phyloP scores from a whole-genome alignment of 2,329 filamentous ascomycete species.

The Fusarium xyrophilum region DNA sequence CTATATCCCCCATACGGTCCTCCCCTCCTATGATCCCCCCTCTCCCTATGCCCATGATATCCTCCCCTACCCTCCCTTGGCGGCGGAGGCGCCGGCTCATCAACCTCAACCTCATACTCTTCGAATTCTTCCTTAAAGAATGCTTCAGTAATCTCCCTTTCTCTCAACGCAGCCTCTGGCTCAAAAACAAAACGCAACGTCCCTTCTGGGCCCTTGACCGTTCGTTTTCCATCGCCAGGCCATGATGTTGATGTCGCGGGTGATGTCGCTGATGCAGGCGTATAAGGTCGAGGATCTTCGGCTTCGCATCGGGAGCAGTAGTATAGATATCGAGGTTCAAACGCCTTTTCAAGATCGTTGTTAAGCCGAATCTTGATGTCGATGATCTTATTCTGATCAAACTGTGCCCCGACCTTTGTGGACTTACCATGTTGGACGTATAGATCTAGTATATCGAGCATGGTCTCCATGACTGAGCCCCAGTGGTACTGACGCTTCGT shows the following conservation, averaged over 20 bases:
- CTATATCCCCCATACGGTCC: too few relatives aligned
- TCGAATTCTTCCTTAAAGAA: constrained; percentile 79
- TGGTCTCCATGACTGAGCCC: constrained; percentile 71
- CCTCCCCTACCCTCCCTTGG: constrained; percentile 39
- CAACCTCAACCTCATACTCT: constrained; percentile 79
- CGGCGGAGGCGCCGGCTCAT: constrained; percentile 60
- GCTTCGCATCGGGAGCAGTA: constrained; percentile 62
- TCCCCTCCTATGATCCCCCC: constrained; percentile 36
- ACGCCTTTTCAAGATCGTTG: constrained; percentile 72
- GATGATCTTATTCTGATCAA: constrained; percentile 81
- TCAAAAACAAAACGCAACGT: constrained; percentile 93
- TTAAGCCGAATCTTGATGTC: constrained; percentile 87
- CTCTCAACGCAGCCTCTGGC: constrained; percentile 73
- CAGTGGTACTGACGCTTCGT: constrained; percentile 56
- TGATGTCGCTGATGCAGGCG: constrained; percentile 46
- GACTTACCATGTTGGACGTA: constrained; percentile 83
- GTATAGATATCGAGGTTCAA: constrained; percentile 68
- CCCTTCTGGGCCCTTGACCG: constrained; percentile 63
- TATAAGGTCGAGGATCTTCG: constrained; percentile 46
- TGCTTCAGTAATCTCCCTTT: constrained; percentile 70
- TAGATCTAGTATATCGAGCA: constrained; percentile 89
- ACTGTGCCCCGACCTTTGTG: constrained; percentile 75
- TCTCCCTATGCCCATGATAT: constrained; percentile 44
- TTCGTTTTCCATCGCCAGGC: constrained; percentile 46
- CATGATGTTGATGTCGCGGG: constrained; percentile 50